Conservation (phyloP, 331 rosid genomes). For the Prunus yedoensis region DNA sequence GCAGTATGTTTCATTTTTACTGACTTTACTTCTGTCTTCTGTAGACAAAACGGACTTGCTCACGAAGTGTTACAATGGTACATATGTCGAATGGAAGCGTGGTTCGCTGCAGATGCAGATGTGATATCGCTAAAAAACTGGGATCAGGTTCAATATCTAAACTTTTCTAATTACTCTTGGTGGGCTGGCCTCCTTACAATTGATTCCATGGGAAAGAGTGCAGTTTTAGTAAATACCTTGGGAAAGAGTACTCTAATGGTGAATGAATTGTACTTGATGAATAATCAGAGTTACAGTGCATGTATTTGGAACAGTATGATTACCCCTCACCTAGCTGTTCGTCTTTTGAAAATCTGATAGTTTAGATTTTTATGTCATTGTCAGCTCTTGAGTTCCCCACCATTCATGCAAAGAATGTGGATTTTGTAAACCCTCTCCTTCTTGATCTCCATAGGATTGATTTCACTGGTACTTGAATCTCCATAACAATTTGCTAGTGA, state of each 20-base stretch:
- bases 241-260: not conserved
- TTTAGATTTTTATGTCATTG: not conserved
- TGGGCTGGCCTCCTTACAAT: not conserved
- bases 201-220: not conserved
- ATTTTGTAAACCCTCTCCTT: not conserved
- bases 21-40: not conserved
- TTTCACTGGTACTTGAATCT: not conserved
- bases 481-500: not conserved
- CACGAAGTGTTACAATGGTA: constrained; percentile 72
- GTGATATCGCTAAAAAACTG: constrained; percentile 71
- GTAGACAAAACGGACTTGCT: constrained; percentile 71
- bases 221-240: not conserved
- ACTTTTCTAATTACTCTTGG: not conserved
- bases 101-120: constrained; percentile 90
- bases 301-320: not conserved
- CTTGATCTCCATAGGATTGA: not conserved
- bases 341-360: not conserved
- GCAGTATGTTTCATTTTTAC: not conserved
- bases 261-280: not conserved
- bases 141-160: constrained; percentile 56
- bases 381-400: not conserved
- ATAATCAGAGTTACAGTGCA: not conserved
- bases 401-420: not conserved
- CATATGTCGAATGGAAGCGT: constrained; percentile 80
- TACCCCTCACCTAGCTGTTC: not conserved